Base-by-base conservation (phyloP, 2,329 filamentous ascomycete species). In the Ceratocystis cubensis region DNA sequence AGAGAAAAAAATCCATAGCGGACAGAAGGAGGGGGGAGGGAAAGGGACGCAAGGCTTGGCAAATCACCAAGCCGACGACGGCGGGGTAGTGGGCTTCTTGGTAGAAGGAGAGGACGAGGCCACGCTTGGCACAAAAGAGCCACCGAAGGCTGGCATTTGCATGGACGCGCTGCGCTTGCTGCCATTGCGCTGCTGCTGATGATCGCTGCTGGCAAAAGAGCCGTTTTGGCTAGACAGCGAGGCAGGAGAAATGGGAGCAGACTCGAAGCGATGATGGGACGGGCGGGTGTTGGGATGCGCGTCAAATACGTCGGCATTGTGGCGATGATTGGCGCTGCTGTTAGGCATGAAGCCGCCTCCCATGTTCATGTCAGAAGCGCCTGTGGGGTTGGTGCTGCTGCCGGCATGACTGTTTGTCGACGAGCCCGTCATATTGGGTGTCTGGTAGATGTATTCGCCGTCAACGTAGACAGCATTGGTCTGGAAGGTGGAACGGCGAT, bases 401-500 rank as follows among this genome's bases (percentile, higher is more conserved):
- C 44, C 57, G 30, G 50, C 37, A 10, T 46, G 33, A n/a, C 33
- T 65, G 50, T 30, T 44, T 25, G 25, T 46, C 4, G 81, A 84
- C 20, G 82, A 84, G 66, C 82, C 82, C 1, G 82, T 85, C 64
- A 79, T 78, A 75, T 76, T 81, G 69, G 84, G 83, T 0, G 81
- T 84, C 73, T 85, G 81, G 81, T 91, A 95, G 75, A 96, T 81
- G 79, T 96, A 96, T 79, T 96, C 93, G 77, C 92, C 94, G 75
- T 97, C 90, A 70, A 96, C 88, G 76, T 97, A 97, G 75, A 89
- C 83, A 37, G 91, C 93, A 73, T 90, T 91, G 73, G 89, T 91
- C 73, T 88, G 86, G 76, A 96, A 96, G 69, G 89, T 94, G 65
- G 87, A 92, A 75, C 93, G 90, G 72, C 93, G 89, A 72, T 85